phyloP scores from a whole-genome alignment of 2,329 filamentous ascomycete genomes.

The Ophiocordyceps camponoti-leonardi region DNA sequence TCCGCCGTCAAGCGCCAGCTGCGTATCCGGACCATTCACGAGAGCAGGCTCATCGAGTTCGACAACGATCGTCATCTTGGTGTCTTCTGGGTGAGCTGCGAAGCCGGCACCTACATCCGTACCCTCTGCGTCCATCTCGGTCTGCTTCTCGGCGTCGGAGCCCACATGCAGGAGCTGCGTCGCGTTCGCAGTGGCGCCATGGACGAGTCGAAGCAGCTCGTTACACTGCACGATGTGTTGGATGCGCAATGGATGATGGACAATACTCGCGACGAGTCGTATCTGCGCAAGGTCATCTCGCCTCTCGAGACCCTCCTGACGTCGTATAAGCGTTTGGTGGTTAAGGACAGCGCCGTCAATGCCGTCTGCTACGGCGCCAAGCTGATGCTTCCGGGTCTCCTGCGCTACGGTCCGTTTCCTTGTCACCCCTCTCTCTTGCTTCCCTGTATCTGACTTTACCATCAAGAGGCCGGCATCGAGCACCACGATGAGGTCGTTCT shows the following conservation, averaged over 20 bases:
- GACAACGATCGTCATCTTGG: constrained; percentile 95
- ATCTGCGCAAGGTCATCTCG: constrained; percentile 77
- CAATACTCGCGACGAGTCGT: constrained; percentile 88
- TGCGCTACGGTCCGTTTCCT: constrained; percentile 61
- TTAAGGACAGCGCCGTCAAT: constrained; percentile 74
- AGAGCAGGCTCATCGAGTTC: constrained; percentile 93
- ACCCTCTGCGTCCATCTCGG: constrained; percentile 93
- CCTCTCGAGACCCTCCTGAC: constrained; percentile 85
- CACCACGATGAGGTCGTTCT: constrained; percentile 91
- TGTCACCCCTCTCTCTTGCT: neutral
- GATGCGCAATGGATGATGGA: constrained; percentile 95
- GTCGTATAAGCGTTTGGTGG: constrained; percentile 89
- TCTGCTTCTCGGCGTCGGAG: constrained; percentile 60
- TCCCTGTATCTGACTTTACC: neutral
- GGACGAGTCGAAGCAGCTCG: constrained; percentile 76
- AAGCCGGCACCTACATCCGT: constrained; percentile 94
- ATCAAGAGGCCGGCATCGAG: constrained; percentile 68
- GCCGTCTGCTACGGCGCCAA: constrained; percentile 98
- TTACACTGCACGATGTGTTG: constrained; percentile 73
- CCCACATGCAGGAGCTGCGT: constrained; percentile 95
- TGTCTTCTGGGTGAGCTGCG: constrained; percentile 98
- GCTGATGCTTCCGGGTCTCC: constrained; percentile 91
- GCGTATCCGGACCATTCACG: constrained; percentile 93
- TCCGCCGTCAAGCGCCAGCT: constrained; percentile 98
- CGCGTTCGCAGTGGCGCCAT: constrained; percentile 89